Evolutionary conservation across 2,329 filamentous ascomycete genomes (phyloP).

Genomic region (Pseudogymnoascus sp.): DNA sequence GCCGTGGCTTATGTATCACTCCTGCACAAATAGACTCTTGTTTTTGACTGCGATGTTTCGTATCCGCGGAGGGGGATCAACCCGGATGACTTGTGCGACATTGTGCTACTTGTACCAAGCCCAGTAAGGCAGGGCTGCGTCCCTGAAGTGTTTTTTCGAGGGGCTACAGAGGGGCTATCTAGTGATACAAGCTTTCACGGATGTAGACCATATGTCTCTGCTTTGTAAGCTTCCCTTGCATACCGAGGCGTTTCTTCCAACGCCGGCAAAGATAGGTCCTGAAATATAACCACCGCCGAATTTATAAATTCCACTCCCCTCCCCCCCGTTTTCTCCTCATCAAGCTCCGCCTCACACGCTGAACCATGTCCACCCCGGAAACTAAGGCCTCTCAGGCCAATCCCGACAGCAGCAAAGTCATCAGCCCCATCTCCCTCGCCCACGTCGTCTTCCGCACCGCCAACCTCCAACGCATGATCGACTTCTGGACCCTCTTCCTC

Average conservation of each 20-base stretch:
- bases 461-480: slow-evolving; percentile 25
- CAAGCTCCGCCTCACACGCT: neutral
- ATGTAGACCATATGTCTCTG: neutral
- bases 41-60: neutral
- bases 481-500: slow-evolving; percentile 33
- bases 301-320: neutral
- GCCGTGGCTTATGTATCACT: neutral
- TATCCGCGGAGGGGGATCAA: neutral
- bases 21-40: neutral
- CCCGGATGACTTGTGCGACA: neutral
- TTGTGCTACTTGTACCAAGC: neutral
- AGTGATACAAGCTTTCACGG: neutral
- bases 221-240: neutral
- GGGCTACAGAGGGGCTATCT: neutral
- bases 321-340: neutral
- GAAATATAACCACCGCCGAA: neutral
- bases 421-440: slow-evolving; percentile 14
- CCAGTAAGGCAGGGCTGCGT: neutral
- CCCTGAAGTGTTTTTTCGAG: neutral
- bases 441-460: slow-evolving; percentile 26
- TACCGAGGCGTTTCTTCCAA: neutral
- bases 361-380: slow-evolving; percentile 14
- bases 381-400: neutral
- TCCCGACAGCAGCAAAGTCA: slow-evolving; percentile 8
- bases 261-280: neutral